Base-by-base conservation (phyloP, 345 rosid genomes). In the Camelina laxa region DNA sequence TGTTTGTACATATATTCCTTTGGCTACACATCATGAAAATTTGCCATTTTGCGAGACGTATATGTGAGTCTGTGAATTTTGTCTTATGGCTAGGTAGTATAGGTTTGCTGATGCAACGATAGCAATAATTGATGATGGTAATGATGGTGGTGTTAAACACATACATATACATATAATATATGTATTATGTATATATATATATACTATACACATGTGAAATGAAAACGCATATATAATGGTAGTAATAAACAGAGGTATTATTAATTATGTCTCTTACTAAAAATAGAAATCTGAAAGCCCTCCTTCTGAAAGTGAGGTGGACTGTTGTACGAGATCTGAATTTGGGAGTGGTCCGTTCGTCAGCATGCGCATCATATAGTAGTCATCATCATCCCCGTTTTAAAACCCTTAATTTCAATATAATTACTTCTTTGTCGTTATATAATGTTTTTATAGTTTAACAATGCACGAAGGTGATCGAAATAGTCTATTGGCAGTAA, bases 261-360 rank as follows among this genome's bases (percentile, higher is more conserved):
- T 69, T 69, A 76, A 70, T 54, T 35, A 63, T 69, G 75, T 76
- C 71, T 69, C 65, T 76, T 76, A 69, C 80, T 56, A 16, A 38
- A 69, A 63, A 36, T 56, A 70, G 80, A 76, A 63, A 55, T 31
- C 13, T 76, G 70, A 76, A 76, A 76, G 44, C 75, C 75, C 56
- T 70, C 65, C 65, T 76, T 76, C 75, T 70, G 75, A 69, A 69
- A 76, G 51, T 45, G 75, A 61, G 58, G 70, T 76, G 59, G 79
- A 76, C 79, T 62, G 79, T 75, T 69, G 66, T 71, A 64, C 35
- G 38, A 49, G 44, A 60, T 63, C 68, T 67, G 55, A 60, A 39
- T 47, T 75, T 51, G 55, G 56, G 57, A 41, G 79, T 60, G 74
- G 69, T 68, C 69, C 69, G 69, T 68, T 75, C 69, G 79, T 68